These are phyloP conservation scores for Rhynchospora breviuscula DNA, from an alignment of 176 grass and related monocot genomes.

Conservation along the genomic window DNA sequence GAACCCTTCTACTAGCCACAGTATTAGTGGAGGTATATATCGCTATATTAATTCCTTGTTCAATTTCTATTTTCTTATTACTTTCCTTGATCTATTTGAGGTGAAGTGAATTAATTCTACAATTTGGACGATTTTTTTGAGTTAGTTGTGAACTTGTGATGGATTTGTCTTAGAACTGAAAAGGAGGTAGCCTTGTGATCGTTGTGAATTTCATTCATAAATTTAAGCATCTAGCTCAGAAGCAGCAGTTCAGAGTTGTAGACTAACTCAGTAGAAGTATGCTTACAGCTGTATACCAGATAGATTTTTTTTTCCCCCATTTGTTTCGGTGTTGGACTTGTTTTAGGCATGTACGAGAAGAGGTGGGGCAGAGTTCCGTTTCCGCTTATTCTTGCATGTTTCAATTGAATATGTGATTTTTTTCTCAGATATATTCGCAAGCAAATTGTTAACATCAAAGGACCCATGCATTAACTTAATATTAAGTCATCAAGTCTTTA, in stretches of 20 bases:
- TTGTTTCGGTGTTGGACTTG: no score
- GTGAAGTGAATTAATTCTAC: not conserved
- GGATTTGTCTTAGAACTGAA: not conserved
- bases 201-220: not conserved
- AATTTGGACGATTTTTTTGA: not conserved
- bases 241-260: not conserved
- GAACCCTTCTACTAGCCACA: not conserved
- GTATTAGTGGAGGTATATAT: not conserved
- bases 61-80: slow-evolving; percentile 7
- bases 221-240: not conserved
- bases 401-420: not conserved
- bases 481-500: not conserved
- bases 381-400: no score
- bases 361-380: no score
- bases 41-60: not conserved
- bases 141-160: not conserved
- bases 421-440: not conserved
- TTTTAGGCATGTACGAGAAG: not conserved
- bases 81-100: not conserved
- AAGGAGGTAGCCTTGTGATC: not conserved
- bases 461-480: not conserved
- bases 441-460: slow-evolving; percentile 4
- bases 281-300: not conserved
- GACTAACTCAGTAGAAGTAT: not conserved
- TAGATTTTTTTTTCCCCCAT: not conserved